Base-by-base conservation (phyloP, 148 eudicot species). In the Limonium bicolor region DNA sequence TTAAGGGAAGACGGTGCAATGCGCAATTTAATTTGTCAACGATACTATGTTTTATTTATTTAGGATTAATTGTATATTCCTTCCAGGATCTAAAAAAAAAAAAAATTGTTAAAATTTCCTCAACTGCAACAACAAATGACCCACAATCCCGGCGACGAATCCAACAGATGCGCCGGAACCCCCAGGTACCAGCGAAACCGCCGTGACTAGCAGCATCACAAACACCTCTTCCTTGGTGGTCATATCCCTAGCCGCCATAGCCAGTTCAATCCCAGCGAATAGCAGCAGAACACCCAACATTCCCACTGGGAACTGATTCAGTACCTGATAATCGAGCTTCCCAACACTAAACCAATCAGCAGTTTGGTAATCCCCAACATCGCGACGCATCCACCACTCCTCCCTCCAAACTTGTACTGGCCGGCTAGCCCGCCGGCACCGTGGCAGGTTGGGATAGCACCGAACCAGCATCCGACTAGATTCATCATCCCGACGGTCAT, bases 361-460 rank as follows among this genome's bases (percentile, higher is more conserved):
- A 86, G 50, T 60, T 86, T 86, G 7, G 73, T 67, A 11, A 37
- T 35, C 9, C 96, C 96, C 7, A 82, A 51, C 20, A 87, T 40
- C 17, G 90, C 94, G 46, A 87, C 96, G 41, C 90, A 78, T 6
- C 63, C 82, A 4, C 96, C 96, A 46, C 86, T 78, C 55, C 96
- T 67, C 11, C 90, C 94, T 3, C 96, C 96, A 44, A 86, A 86
- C 59, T 78, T 82, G 68, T 86, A 86, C 50, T 86, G 96, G 40
- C 96, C 96, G 4, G 96, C 96, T 6, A 87, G 68, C n/a, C 96
- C 96, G 0, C 96, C 96, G 0, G 96, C 96, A 9, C 96, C 96
- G 41, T 87, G 96, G 56, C 96, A 87, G 13, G 69, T 53, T 0
- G 96, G 96, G 77, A 87, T 64, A 2, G 90, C 96, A 19, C 96